Base-by-base conservation (phyloP, 257 asterid species). In the Plantago elongata region DNA sequence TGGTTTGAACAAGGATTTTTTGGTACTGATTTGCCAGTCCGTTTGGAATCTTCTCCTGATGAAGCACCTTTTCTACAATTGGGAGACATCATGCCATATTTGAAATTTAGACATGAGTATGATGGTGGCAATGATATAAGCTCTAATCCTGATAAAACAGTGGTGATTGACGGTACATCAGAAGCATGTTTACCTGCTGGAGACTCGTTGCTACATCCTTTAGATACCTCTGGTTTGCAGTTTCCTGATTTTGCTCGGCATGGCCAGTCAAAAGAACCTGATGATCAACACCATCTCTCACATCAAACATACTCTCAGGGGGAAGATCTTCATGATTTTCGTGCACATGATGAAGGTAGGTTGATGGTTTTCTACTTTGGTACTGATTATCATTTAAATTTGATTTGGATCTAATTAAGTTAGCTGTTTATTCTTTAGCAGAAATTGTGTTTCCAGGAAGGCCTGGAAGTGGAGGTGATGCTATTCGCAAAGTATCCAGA, bases 1-100 rank as follows among this genome's bases (percentile, higher is more conserved):
- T 92, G 99, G 99, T 89, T 74, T 77, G 99, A 92, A 62, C 97
- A 92, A 77, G 99, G 99, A 9, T 92, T 89, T 78, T 92, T 92
- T 69, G 99, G 97, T 61, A 71, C 78, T 13, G 97, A 92, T 69
- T 79, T 92, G 72, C 97, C 91, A 13, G 97, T 92, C 54, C 95
- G 97, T 69, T 78, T 83, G 74, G 96, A 78, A 75, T 94, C 79
- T 84, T 95, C 91, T 69, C 84, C 94, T 49, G 91, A 84, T 57
- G 95, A 74, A 47, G 76, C 81, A 9, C 87, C 88, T n/a, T 92
- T 92, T 72, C 60, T 38, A 42, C 88, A 92, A 72, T 71, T 92
- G 79, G 97, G 97, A 64, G 95, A 89, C 49, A 69, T 89, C 58
- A 92, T 92, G 96, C 99, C 96, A 9, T 96, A 89, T 68, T 73